Base-by-base conservation (phyloP, 805 yeast species). In the Saccharomycopsis guyanensis region DNA sequence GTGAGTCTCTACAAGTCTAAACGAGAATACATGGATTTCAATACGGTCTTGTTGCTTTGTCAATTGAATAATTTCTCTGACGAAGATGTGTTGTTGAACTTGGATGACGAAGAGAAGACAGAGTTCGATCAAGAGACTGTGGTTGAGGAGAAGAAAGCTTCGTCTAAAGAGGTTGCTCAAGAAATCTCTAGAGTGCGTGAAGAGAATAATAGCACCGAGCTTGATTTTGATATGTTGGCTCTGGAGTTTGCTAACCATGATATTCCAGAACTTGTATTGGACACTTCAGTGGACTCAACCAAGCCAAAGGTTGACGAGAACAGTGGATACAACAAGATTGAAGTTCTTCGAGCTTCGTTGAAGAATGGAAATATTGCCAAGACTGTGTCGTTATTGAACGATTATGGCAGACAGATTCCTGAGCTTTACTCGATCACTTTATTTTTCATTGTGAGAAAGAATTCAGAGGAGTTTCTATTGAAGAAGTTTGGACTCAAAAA, bases 371-470 rank as follows among this genome's bases (percentile, higher is more conserved):
- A 85, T 53, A 68, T 81, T 22, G 58, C 63, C 0, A 76, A 72
- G 12, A 83, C 88, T 13, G 62, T 80, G 18, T 69, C 70, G 16
- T 66, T 83, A 13, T 64, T 86, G 5, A 70, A 72, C 27, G 72
- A 74, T 47, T 76, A 78, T 58, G 91, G 88, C 0, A 72, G 70
- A 2, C 57, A 65, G 4, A 82, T 81, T 23, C 82, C 83, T 0
- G 82, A 78, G 44, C 65, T 89, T 18, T 86, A 74, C 61, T 73
- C 76, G 23, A 61, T 79, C 35, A 85, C 88, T 43, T 64, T 89
- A 45, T 71, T 74, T 32, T 80, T 76, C 33, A 42, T 49, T 7
- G 42, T 51, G 8, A 48, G 47, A 20, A 45, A 36, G 24, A 46
- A 51, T 29, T 45, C 50, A 15, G 47, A 45, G 35, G 67, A 66